phyloP scores from a whole-genome alignment of 1,139 yeast genomes.

The Hansenula sp. region DNA sequence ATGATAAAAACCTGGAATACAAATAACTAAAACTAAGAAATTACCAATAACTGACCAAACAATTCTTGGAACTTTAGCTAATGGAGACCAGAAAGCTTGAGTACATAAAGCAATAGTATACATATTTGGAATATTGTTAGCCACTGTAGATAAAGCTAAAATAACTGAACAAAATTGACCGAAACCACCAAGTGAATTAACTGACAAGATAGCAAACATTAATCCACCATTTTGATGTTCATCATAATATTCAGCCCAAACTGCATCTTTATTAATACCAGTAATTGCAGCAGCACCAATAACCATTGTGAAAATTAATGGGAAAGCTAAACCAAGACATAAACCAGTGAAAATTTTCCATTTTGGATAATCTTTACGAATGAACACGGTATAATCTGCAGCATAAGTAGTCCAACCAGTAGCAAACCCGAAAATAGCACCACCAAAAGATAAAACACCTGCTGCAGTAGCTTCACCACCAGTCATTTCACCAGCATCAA shows the following conservation, averaged over 20 bases:
- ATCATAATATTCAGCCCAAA: conserved; percentile 44
- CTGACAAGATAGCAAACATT: conserved; percentile 70
- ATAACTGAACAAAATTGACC: conserved; percentile 88
- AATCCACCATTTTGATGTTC: conserved; percentile 70
- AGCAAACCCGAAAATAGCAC: conserved; percentile 83
- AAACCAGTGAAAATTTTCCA: conserved; percentile 60
- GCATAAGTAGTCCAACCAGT: conserved; percentile 96
- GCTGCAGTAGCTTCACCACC: conserved; percentile 66
- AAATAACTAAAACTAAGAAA: conserved; percentile 72
- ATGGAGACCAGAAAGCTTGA: conserved; percentile 74
- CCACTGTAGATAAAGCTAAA: conserved; percentile 76
- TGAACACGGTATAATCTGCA: conserved; percentile 88
- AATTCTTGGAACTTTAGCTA: conserved; percentile 72
- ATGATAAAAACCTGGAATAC: conserved; percentile 80
- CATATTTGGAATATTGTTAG: conserved; percentile 91
- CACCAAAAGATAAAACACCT: conserved; percentile 76
- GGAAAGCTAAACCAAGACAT: conserved; percentile 56
- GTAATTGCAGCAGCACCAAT: conserved; percentile 88
- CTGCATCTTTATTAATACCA: conserved; percentile 37
- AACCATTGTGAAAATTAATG: conserved; percentile 68
- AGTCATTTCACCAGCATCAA: conserved; percentile 37
- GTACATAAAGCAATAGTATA: conserved; percentile 84
- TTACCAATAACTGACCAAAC: conserved; percentile 78
- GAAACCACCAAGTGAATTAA: conserved; percentile 77
- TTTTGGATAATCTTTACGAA: conserved; percentile 57